Evolutionary conservation across 257 asterid species (phyloP).

Genomic region (Solanum dulcamara): DNA sequence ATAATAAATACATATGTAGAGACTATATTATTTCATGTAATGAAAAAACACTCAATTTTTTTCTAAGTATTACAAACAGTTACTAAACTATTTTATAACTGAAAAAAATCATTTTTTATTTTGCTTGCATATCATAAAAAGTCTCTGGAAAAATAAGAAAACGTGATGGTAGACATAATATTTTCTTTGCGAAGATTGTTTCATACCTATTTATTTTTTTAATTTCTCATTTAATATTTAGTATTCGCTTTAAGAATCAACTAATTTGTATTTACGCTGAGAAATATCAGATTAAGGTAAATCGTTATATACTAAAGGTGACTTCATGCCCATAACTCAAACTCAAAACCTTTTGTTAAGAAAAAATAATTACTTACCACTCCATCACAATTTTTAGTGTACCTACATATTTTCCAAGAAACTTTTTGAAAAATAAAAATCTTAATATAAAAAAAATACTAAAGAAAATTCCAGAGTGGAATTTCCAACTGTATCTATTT

Average conservation of each 20-base stretch:
- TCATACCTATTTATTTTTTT: background rate
- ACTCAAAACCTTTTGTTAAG: background rate
- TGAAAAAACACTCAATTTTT: background rate
- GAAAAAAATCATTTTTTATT: background rate
- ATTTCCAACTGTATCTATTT: background rate
- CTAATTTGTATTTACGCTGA: too few species aligned
- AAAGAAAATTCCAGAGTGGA: background rate
- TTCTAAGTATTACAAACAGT: background rate
- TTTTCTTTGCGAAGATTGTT: background rate
- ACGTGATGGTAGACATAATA: background rate
- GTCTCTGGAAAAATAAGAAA: background rate
- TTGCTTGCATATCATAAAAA: background rate
- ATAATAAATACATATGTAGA: too few species aligned
- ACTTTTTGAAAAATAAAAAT: background rate
- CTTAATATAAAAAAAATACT: background rate
- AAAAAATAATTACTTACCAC: background rate
- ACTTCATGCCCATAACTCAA: background rate
- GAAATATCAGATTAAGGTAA: too few species aligned
- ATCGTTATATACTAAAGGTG: too few species aligned
- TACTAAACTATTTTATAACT: background rate
- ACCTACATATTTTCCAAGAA: background rate
- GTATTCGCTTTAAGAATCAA: background rate
- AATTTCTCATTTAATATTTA: background rate
- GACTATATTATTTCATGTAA: too few species aligned
- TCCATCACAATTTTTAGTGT: background rate